Evolutionary conservation across 2,329 filamentous ascomycete species (phyloP).

Genomic region (Camptophora hylomeconis): DNA sequence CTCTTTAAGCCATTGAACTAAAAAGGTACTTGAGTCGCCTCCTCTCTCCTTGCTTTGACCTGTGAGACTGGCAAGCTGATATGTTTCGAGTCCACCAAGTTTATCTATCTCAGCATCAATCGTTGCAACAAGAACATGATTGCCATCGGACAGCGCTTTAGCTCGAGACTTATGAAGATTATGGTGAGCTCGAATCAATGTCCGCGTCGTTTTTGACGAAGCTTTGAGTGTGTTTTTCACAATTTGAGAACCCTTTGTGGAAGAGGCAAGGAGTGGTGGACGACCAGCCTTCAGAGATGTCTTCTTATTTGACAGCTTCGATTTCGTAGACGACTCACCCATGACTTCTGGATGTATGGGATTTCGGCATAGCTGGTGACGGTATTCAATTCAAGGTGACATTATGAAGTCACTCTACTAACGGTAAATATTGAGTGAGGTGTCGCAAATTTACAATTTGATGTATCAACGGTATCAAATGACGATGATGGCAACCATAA

Average conservation of each 20-base stretch:
- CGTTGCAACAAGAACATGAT: constrained; percentile 27
- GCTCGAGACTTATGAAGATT: constrained; percentile 44
- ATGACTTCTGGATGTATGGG: no score
- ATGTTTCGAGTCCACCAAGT: constrained; percentile 47
- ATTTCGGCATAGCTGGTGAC: no score
- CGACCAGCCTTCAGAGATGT: constrained; percentile 11
- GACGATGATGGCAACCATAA: no score
- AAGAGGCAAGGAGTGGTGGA: constrained; percentile 7
- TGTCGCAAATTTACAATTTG: no score
- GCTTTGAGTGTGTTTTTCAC: constrained; percentile 2
- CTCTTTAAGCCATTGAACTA: constrained; percentile 45
- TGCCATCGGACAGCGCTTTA: constrained; percentile 35
- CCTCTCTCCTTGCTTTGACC: constrained; percentile 48
- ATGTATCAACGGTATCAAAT: no score
- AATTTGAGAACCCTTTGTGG: constrained; percentile 3
- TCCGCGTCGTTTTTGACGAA: constrained; percentile 45
- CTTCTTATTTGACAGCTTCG: no score
- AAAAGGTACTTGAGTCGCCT: constrained; percentile 48
- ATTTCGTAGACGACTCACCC: no score
- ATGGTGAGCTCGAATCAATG: constrained; percentile 47
- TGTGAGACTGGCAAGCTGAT: constrained; percentile 50
- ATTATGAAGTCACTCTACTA: no score
- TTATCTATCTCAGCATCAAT: constrained; percentile 33
- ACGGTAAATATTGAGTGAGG: no score
- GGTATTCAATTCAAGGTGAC: no score